Conservation (phyloP, 2,329 filamentous ascomycete genomes). For the Diaporthe batatas region DNA sequence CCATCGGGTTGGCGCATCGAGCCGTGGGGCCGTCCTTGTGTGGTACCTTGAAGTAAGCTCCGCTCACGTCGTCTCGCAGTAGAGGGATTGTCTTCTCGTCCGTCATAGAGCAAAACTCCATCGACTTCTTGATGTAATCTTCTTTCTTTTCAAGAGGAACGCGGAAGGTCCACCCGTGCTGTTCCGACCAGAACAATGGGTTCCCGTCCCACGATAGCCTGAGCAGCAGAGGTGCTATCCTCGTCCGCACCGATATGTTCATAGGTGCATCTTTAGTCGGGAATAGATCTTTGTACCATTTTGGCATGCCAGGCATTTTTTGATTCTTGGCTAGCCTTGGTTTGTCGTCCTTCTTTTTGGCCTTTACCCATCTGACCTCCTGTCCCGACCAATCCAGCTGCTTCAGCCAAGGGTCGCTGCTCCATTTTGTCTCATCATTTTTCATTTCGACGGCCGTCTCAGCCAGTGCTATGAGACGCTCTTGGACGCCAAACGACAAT, state of each 20-base stretch:
- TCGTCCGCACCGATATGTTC: conserved; percentile 84
- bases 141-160: conserved; percentile 73
- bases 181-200: conserved; percentile 93
- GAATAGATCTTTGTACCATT: conserved; percentile 96
- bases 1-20: conserved; percentile 87
- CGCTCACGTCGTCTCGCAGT: conserved; percentile 74
- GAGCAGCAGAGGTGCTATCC: conserved; percentile 87
- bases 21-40: conserved; percentile 94
- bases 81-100: conserved; percentile 75
- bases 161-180: conserved; percentile 92
- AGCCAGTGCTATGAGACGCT: conserved; percentile 79
- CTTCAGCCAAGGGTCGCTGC: conserved; percentile 87
- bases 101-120: conserved; percentile 80
- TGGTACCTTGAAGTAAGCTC: conserved; percentile 90
- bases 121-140: conserved; percentile 78
- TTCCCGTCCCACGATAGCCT: conserved; percentile 90
- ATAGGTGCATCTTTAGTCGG: conserved; percentile 76
- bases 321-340: conserved; percentile 84
- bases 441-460: conserved; percentile 84
- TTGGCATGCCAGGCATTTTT: conserved; percentile 93
- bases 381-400: conserved; percentile 98
- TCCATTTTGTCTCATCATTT: conserved; percentile 75
- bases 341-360: conserved; percentile 86
- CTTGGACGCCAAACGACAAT: conserved; percentile 81
- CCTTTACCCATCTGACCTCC: conserved; percentile 90